Evolutionary conservation across 257 asterid genomes (phyloP).

Genomic region (Solanum gracilifrons): DNA sequence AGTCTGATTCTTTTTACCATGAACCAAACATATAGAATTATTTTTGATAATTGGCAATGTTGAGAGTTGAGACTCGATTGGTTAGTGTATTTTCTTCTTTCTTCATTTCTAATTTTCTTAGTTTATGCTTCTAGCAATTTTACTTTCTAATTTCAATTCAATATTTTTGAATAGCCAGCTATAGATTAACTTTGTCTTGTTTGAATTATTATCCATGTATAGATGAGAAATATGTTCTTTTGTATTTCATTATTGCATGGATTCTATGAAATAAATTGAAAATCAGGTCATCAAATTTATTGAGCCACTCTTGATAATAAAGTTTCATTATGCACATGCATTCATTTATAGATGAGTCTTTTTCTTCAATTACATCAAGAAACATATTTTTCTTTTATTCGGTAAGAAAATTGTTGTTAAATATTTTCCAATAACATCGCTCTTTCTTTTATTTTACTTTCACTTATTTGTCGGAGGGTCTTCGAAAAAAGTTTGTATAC

Average conservation of each 20-base stretch:
- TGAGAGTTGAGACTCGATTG: background rate
- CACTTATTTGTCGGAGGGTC: rapidly evolving
- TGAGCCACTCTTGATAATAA: background rate
- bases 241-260: background rate
- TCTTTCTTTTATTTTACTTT: background rate
- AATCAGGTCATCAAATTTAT: background rate
- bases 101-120: too few species aligned
- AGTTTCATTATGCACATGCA: background rate
- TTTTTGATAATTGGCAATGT: background rate
- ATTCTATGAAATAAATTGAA: background rate
- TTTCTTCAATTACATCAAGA: background rate
- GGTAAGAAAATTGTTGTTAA: background rate
- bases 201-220: background rate
- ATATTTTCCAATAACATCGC: background rate
- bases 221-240: background rate
- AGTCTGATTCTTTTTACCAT: background rate
- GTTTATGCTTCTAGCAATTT: background rate
- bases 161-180: background rate
- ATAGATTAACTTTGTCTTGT: background rate
- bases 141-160: background rate
- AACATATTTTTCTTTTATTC: too few species aligned
- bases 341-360: background rate
- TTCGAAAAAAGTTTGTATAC: too few species aligned
- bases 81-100: background rate
- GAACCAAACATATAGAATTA: background rate